Evolutionary conservation across 495 filamentous ascomycete genomes (phyloP), one percentile per base, ranked within the genome.

Genomic region (Penicillium lagena): DNA sequence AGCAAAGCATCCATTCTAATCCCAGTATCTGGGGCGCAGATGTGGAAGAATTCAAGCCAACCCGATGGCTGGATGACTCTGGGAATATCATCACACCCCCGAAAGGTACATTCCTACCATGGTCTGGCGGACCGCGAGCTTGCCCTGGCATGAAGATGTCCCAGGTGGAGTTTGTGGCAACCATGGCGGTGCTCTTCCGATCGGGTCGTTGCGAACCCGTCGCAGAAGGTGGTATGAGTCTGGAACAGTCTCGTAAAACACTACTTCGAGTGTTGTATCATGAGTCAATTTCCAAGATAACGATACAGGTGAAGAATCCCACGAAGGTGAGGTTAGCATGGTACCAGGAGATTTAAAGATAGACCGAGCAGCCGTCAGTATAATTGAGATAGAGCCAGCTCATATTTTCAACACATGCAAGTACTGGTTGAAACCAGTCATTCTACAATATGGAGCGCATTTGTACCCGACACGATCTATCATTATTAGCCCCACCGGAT

Each of bases 21-120:
- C 78, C 79, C 15, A 49, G 57, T 5, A 73, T 83, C 3, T 85
- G 54, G 28, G 66, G 79, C 33, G 63, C 74, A 1, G 68, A 78
- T 37, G 75, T 72, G 4, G 50, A 73, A 4, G 65, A 64, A 8
- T 82, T 80, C 60, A 56, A 47, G 35, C 79, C 78, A 0, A 11
- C 32, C 32, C 9, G 32, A 6, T 34, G 32, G 32, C 9, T 34
- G 3, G 32, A 34, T 6, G 9, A 12, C n/a, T 34, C 32, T 12
- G 32, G 32, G 9, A 10, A 34, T 10, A 10, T 34, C n/a, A 34
- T 34, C 32, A 34, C 32, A 10, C 32, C n/a, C 2, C 32, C 32
- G n/a, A 34, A 34, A 34, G 32, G 32, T 12, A 34, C 32, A 12
- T 34, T 11, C 32, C 2, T 34, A 3, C 32, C 32, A 10, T 34